Percentiles rank a stretch among this genome's conserved stretches.
These are phyloP conservation scores for Penicillium occitanis DNA, from an alignment of 2,329 filamentous ascomycete species.

Conservation along the genomic window DNA sequence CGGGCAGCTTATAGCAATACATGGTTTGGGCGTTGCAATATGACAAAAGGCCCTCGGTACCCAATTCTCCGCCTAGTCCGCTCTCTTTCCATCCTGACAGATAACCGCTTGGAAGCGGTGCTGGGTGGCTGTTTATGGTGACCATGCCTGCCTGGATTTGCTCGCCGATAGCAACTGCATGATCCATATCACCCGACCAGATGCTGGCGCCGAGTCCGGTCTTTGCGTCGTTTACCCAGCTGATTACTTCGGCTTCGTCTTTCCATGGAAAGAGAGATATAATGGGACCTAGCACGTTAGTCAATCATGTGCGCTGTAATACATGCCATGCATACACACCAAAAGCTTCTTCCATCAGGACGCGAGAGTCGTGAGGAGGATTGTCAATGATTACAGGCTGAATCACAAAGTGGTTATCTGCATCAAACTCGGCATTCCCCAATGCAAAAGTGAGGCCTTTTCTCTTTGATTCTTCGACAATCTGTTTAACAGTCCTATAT, in stretches of 20 bases:
- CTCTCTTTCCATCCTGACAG: slow-evolving; percentile 33
- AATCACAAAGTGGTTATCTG: slow-evolving; percentile 53
- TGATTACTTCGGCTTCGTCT: slow-evolving; percentile 48
- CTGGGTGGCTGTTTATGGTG: slow-evolving; percentile 36
- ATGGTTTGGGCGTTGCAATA: slow-evolving; percentile 26
- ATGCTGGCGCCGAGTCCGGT: slow-evolving; percentile 49
- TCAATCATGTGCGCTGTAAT: neutral
- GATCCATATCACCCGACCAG: slow-evolving; percentile 49
- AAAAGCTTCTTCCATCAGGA: slow-evolving; percentile 59
- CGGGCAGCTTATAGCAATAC: slow-evolving; percentile 22
- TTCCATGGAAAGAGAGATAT: slow-evolving; percentile 61
- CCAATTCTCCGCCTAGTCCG: slow-evolving; percentile 33
- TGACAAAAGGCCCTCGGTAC: slow-evolving; percentile 26
- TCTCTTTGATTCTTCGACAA: slow-evolving; percentile 56
- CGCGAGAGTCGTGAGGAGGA: slow-evolving; percentile 53
- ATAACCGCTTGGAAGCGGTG: slow-evolving; percentile 23
- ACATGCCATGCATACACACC: slow-evolving; percentile 33
- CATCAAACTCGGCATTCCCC: slow-evolving; percentile 44
- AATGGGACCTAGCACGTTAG: slow-evolving; percentile 49
- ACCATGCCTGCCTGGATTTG: slow-evolving; percentile 46
- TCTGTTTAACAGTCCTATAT: slow-evolving; percentile 56
- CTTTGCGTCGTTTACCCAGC: slow-evolving; percentile 43
- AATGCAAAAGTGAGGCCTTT: slow-evolving; percentile 53
- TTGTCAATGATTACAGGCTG: slow-evolving; percentile 57
- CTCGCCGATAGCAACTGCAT: slow-evolving; percentile 44